These are phyloP conservation scores for Chlamydomonas sp. DNA, from an alignment of 139 green algal genomes.

Conservation along the genomic window DNA sequence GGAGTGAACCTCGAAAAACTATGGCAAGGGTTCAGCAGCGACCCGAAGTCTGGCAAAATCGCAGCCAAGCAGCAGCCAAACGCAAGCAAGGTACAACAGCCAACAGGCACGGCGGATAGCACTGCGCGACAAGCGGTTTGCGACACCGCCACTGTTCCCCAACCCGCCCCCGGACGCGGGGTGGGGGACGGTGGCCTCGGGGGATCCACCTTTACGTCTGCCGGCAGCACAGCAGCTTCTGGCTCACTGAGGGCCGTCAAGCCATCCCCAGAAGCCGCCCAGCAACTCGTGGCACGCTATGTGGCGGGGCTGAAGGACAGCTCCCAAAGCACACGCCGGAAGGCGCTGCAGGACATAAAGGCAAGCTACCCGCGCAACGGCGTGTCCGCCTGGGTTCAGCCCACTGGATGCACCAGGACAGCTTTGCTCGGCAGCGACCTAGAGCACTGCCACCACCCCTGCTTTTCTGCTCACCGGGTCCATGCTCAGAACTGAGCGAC, in stretches of 20 bases:
- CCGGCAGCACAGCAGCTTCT: no score
- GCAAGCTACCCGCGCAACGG: neutral
- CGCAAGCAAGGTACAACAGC: neutral
- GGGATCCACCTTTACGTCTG: no score
- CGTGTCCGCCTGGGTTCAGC: neutral
- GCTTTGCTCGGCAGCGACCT: neutral
- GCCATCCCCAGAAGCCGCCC: neutral
- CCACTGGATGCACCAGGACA: neutral
- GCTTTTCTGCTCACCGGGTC: neutral
- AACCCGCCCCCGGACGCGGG: no score
- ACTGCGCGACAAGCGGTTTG: no score
- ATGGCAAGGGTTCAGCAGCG: constrained; percentile 40
- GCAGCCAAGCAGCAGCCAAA: neutral
- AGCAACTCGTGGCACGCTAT: constrained; percentile 22
- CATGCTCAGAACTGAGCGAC: neutral
- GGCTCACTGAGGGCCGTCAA: neutral
- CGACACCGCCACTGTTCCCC: no score
- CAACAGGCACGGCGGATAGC: neutral
- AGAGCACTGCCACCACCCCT: neutral
- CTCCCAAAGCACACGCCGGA: constrained; percentile 9
- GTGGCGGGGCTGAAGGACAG: constrained; percentile 33
- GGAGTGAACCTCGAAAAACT: constrained; percentile 39
- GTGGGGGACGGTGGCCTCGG: no score
- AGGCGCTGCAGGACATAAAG: constrained; percentile 45
- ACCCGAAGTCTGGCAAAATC: neutral